Conservation (phyloP, 2,329 filamentous ascomycete species). For the Arthrobotrys pseudoclavata region DNA sequence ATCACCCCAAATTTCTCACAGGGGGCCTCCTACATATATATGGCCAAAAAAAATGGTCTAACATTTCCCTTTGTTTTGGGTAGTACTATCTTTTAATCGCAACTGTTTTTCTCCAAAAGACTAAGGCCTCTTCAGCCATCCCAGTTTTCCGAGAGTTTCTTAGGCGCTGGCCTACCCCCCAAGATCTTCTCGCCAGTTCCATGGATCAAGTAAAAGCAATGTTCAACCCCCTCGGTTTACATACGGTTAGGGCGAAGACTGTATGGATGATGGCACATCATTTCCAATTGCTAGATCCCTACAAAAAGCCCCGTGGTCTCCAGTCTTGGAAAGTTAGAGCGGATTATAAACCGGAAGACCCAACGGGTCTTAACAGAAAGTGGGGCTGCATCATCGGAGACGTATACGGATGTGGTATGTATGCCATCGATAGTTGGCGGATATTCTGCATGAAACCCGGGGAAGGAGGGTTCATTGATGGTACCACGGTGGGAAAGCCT, state of each 20-base stretch:
- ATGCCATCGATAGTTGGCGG: slow-evolving; percentile 59
- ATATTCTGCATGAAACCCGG: slow-evolving; percentile 59
- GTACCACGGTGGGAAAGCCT: slow-evolving; percentile 38
- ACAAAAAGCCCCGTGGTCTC: slow-evolving; percentile 21
- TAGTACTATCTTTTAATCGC: slow-evolving; percentile 59
- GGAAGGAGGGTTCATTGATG: slow-evolving; percentile 51
- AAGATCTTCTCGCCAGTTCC: slow-evolving; percentile 37
- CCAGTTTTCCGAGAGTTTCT: slow-evolving; percentile 57
- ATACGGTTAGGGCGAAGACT: slow-evolving; percentile 41
- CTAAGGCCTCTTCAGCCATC: slow-evolving; percentile 48
- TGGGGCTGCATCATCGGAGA: slow-evolving; percentile 56
- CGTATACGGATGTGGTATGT: slow-evolving; percentile 48
- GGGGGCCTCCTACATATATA: slow-evolving; percentile 1
- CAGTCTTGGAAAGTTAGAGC: slow-evolving; percentile 35
- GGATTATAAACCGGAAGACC: slow-evolving; percentile 46
- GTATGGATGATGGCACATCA: slow-evolving; percentile 52
- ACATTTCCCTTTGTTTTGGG: slow-evolving; percentile 28
- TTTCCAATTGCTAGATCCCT: slow-evolving; percentile 33
- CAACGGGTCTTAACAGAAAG: slow-evolving; percentile 39
- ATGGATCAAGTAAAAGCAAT: slow-evolving; percentile 31
- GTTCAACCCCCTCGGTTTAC: slow-evolving; percentile 48
- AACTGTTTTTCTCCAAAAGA: slow-evolving; percentile 56
- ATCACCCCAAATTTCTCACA: background rate
- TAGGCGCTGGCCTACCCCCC: slow-evolving; percentile 44
- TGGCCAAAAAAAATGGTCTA: slow-evolving; percentile 37